phyloP scores from a whole-genome alignment of 1,139 yeast species.

The Candida buenavistaensis region DNA sequence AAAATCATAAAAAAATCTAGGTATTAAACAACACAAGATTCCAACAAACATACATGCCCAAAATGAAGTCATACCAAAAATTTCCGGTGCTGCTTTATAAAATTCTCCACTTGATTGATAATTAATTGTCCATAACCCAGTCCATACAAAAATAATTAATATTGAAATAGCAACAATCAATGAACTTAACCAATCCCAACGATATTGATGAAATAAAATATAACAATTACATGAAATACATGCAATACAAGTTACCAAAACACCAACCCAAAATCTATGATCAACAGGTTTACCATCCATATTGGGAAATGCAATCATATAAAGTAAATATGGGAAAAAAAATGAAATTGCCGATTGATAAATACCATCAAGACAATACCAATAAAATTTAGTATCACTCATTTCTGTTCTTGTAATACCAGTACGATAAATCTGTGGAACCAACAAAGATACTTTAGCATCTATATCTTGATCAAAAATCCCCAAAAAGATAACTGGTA shows the following conservation, averaged over 20 bases:
- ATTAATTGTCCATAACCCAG: constrained; percentile 81
- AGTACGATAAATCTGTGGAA: constrained; percentile 85
- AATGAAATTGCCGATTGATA: constrained; percentile 85
- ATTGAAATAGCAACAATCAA: constrained; percentile 65
- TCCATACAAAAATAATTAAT: constrained; percentile 76
- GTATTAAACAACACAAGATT: constrained; percentile 67
- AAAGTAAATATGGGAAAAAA: constrained; percentile 80
- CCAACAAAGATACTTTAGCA: constrained; percentile 75
- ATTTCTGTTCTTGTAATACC: constrained; percentile 87
- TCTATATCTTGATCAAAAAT: constrained; percentile 91
- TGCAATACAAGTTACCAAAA: constrained; percentile 74
- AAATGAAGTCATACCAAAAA: constrained; percentile 69
- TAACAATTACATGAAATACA: constrained; percentile 79
- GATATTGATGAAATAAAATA: constrained; percentile 76
- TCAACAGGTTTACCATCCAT: constrained; percentile 66
- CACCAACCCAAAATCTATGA: constrained; percentile 86
- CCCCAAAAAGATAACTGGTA: constrained; percentile 90
- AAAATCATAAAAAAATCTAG: constrained; percentile 70
- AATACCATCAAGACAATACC: constrained; percentile 82
- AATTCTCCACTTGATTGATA: constrained; percentile 61
- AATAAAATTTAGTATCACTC: constrained; percentile 75
- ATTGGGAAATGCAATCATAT: constrained; percentile 55
- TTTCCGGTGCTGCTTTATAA: constrained; percentile 71
- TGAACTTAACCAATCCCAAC: constrained; percentile 92
- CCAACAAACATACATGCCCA: constrained; percentile 87